Evolutionary conservation across 352 stramenopile species (phyloP).

Genomic region (Poterioochromonas sp.): DNA sequence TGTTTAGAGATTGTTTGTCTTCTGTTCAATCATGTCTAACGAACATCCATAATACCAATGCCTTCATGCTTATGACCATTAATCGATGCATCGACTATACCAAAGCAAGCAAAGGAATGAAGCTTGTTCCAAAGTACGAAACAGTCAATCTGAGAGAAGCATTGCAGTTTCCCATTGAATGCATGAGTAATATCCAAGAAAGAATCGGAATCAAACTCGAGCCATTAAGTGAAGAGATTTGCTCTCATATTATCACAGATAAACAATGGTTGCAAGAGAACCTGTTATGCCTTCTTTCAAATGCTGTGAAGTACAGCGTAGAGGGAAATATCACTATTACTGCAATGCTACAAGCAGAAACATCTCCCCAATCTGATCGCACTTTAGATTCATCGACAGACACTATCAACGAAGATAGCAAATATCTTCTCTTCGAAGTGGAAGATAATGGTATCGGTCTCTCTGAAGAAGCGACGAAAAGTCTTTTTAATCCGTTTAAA

Average conservation of each 20-base stretch:
- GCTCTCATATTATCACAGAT: background rate
- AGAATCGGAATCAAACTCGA: background rate
- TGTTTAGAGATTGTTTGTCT: background rate
- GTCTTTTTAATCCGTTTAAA: background rate
- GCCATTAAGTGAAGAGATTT: background rate
- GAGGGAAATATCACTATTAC: background rate
- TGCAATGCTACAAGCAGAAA: too few species aligned
- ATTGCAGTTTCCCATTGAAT: background rate
- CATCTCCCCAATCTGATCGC: too few species aligned
- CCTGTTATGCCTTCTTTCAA: too few species aligned
- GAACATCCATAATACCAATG: background rate
- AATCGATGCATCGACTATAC: too few species aligned
- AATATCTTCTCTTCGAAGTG: too few species aligned
- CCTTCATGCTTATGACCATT: background rate
- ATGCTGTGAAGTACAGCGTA: too few species aligned
- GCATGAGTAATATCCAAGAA: background rate
- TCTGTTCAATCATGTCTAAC: background rate
- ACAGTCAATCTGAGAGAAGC: background rate
- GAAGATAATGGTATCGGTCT: background rate
- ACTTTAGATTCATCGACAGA: too few species aligned
- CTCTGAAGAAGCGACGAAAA: background rate
- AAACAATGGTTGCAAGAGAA: background rate
- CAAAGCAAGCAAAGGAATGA: background rate
- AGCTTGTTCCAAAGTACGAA: background rate
- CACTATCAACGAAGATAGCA: too few species aligned